Conservation (phyloP, 2,329 filamentous ascomycete species). For the Epichloe elymi region DNA sequence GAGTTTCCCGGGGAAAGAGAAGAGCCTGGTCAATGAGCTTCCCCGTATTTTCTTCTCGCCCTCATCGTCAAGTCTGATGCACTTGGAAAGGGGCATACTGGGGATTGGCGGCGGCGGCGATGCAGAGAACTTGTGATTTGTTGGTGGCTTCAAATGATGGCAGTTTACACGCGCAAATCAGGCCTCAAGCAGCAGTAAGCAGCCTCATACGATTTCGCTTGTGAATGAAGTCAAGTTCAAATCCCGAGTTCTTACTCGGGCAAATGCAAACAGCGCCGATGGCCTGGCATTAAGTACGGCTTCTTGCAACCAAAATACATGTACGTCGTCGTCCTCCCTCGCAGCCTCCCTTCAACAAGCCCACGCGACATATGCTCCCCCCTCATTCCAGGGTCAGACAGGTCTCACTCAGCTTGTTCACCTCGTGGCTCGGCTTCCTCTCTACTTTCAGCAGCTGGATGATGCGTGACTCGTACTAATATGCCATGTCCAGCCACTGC, state of each 20-base stretch:
- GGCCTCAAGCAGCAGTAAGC: too few relatives aligned
- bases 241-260: background rate
- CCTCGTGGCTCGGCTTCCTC: background rate
- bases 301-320: background rate
- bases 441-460: background rate
- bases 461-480: background rate
- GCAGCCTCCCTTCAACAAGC: background rate
- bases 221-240: background rate
- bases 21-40: background rate
- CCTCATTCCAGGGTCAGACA: conserved; percentile 4
- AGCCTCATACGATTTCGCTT: background rate
- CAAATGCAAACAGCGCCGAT: background rate
- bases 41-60: conserved; percentile 15
- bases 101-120: background rate
- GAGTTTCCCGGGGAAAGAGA: background rate
- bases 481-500: background rate
- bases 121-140: background rate
- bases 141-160: too few relatives aligned
- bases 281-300: background rate
- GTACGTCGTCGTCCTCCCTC: background rate
- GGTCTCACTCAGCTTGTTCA: background rate
- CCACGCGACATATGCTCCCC: background rate
- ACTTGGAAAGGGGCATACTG: background rate
- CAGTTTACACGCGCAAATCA: too few relatives aligned
- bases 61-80: conserved; percentile 21